Evolutionary conservation across 2,329 filamentous ascomycete genomes (phyloP).

Genomic region (Sphaceloma murrayae): DNA sequence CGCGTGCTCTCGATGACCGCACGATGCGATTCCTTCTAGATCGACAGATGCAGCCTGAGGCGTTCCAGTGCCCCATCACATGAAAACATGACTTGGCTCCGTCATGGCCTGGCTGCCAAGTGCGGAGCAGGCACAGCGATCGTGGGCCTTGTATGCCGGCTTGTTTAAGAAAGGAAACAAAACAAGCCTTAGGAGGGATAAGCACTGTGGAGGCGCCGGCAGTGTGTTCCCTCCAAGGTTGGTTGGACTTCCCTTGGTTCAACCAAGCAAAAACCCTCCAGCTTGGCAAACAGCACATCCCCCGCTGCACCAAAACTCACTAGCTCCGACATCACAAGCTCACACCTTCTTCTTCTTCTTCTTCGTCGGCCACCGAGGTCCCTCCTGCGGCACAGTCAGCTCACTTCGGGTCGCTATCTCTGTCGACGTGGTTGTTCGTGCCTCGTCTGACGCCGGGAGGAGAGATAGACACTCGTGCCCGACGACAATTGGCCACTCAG

Average conservation of each 20-base stretch:
- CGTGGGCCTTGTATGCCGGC: slow-evolving; percentile 7
- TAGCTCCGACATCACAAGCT: no score
- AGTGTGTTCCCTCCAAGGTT: no score
- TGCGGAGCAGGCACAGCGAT: not conserved
- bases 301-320: slow-evolving; percentile 7
- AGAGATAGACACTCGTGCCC: not conserved
- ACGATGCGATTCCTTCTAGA: not conserved
- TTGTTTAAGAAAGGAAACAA: no score
- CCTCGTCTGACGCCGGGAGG: slow-evolving; percentile 8
- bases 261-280: no score
- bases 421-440: slow-evolving; percentile 9
- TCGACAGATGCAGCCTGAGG: slow-evolving; percentile 2
- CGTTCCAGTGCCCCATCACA: not conserved
- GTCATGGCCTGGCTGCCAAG: slow-evolving; percentile 10
- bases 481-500: slow-evolving; percentile 3
- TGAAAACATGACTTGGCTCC: slow-evolving; percentile 6
- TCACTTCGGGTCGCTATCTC: slow-evolving; percentile 1
- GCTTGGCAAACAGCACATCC: slow-evolving; percentile 12
- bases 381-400: not conserved
- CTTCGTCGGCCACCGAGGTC: no score
- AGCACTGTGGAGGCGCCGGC: not conserved
- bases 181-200: slow-evolving; percentile 12
- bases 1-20: slow-evolving; percentile 10
- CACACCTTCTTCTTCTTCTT: no score
- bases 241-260: no score